Evolutionary conservation across 495 filamentous ascomycete species (phyloP).

Genomic region (Schizothecium vesticola): DNA sequence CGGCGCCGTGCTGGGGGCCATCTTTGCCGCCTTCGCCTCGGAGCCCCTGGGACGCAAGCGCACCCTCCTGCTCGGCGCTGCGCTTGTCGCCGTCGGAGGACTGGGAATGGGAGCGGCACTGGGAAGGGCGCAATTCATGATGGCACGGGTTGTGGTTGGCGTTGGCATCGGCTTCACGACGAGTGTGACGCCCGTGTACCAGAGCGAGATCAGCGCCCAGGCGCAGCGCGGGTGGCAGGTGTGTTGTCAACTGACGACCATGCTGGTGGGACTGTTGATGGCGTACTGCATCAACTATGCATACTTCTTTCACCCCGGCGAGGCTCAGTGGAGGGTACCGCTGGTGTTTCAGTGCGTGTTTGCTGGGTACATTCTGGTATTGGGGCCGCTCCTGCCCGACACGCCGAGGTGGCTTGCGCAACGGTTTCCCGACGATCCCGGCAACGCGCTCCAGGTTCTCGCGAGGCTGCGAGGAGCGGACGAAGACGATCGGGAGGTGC

Average conservation of each 20-base stretch:
- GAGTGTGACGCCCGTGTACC: conserved; percentile 56
- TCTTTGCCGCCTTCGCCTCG: conserved; percentile 32
- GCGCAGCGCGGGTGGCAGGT: conserved; percentile 44
- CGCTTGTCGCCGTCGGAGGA: conserved; percentile 51
- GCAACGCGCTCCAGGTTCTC: conserved; percentile 29
- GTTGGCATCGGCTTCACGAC: conserved; percentile 59
- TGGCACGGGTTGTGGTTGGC: conserved; percentile 59
- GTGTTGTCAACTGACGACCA: conserved; percentile 23
- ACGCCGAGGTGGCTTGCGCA: conserved; percentile 33
- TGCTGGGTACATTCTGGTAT: conserved; percentile 33
- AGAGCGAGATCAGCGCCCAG: conserved; percentile 49
- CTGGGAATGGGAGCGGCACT: conserved; percentile 45
- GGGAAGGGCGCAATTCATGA: conserved; percentile 29
- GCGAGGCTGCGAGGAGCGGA: conserved; percentile 30
- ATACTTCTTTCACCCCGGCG: conserved; percentile 27
- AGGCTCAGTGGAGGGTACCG: conserved; percentile 48
- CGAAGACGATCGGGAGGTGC: conserved; percentile 18
- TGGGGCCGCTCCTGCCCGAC: conserved; percentile 33
- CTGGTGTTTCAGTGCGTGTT: conserved; percentile 46
- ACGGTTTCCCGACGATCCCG: conserved; percentile 20
- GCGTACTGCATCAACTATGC: conserved; percentile 41
- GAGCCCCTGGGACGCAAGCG: conserved; percentile 48
- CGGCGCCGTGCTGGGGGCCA: conserved; percentile 33
- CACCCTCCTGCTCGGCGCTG: conserved; percentile 54
- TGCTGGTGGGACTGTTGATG: conserved; percentile 23